phyloP scores from a whole-genome alignment of 768 basidiomycete genomes.

The Kwoniella heveanensis region DNA sequence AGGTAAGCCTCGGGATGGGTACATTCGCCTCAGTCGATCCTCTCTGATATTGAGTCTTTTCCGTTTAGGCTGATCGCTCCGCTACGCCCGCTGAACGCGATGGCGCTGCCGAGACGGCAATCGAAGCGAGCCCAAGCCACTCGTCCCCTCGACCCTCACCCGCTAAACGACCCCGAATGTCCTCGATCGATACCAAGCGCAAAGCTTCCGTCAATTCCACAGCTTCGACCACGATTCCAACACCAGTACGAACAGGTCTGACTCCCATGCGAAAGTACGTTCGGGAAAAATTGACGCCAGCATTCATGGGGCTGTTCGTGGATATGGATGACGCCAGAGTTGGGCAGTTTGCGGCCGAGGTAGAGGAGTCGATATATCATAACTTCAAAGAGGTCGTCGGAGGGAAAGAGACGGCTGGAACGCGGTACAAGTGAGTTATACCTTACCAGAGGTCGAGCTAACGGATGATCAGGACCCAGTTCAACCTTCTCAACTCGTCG shows the following conservation, averaged over 20 bases:
- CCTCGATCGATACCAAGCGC: constrained; percentile 12
- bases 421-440: constrained; percentile 50
- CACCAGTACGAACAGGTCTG: constrained; percentile 14
- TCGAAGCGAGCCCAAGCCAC: constrained; percentile 5
- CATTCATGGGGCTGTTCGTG: constrained; percentile 17
- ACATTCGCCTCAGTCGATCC: too few species aligned
- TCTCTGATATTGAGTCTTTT: too few species aligned
- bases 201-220: neutral
- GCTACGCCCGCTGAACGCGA: constrained; percentile 5
- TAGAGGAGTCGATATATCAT: constrained; percentile 44
- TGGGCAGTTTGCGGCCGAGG: constrained; percentile 32
- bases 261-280: constrained; percentile 38
- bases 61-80: neutral
- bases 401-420: constrained; percentile 46
- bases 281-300: constrained; percentile 26
- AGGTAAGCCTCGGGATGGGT: too few species aligned
- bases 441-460: neutral
- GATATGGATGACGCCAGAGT: constrained; percentile 22
- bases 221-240: neutral
- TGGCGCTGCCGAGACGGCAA: constrained; percentile 13
- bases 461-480: constrained; percentile 40
- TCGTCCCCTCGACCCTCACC: constrained; percentile 3
- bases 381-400: constrained; percentile 44
- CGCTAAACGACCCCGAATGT: constrained; percentile 5
- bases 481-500: constrained; percentile 43